phyloP scores from a whole-genome alignment of 208 protist species.

The Acanthamoeba sp. region DNA sequence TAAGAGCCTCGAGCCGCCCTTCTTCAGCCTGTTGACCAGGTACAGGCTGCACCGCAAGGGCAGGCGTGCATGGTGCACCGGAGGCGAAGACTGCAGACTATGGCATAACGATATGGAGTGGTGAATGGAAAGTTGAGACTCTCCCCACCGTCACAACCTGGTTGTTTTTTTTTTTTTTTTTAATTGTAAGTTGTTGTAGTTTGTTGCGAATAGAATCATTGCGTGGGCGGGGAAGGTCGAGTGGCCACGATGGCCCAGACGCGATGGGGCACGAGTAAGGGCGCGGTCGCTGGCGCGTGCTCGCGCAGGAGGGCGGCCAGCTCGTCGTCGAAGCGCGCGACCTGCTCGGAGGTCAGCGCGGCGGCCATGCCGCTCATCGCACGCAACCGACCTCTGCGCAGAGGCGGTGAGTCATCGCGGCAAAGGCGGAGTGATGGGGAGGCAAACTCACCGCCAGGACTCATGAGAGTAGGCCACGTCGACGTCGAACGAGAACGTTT shows the following conservation, averaged over 20 bases:
- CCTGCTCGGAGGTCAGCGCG: neutral
- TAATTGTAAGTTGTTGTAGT: too few species aligned
- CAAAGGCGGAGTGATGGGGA: neutral
- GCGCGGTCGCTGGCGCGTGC: neutral
- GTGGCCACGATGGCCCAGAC: conserved; percentile 55
- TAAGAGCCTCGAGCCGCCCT: neutral
- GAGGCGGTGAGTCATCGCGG: neutral
- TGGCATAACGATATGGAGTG: conserved; percentile 16
- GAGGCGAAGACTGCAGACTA: neutral
- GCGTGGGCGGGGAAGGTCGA: too few species aligned
- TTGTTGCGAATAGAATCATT: too few species aligned
- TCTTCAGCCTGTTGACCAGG: neutral
- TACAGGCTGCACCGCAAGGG: neutral
- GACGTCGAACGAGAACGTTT: conserved; percentile 45
- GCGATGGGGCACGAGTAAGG: neutral
- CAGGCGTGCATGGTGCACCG: neutral
- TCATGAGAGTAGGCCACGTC: conserved; percentile 48
- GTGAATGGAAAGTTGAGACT: too few species aligned
- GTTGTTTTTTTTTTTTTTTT: too few species aligned
- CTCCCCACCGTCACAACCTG: too few species aligned
- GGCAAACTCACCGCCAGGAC: neutral
- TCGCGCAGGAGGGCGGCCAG: neutral
- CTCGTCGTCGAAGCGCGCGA: neutral
- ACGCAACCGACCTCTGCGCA: neutral
- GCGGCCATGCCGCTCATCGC: conserved; percentile 40